Evolutionary conservation across 495 filamentous ascomycete species (phyloP), one percentile per base, ranked within the genome.

Genomic region (Penicillium longicatenatum): DNA sequence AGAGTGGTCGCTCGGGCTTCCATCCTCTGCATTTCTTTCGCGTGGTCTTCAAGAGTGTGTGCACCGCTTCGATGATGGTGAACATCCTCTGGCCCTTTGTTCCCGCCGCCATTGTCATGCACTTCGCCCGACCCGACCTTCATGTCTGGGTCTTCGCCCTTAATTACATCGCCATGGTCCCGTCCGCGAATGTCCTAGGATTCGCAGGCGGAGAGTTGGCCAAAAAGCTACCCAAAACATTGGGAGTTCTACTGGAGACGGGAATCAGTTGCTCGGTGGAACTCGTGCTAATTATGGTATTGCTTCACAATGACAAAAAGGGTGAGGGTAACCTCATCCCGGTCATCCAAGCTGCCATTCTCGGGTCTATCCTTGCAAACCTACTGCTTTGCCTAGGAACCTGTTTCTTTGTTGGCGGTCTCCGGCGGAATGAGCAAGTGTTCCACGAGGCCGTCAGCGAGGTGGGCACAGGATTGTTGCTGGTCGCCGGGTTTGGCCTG

Each of bases 191-290:
- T 62, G 70, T 96, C 49, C 80, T 96, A 26, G 91, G 91, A 0
- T 97, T 97, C 66, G 88, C 89, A 6, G 89, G 90, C 6, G 85
- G 90, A 62, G 89, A 95, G 67, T 71, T 96, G 57, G 87, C 89
- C 1, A 80, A 88, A 58, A 94, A 94, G 69, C 66, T 95, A 29
- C 87, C 88, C 17, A 89, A 89, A 64, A 89, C 93, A 20, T 60
- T 88, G 26, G 91, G 91, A 54, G 81, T 96, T 17, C 70, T 97
- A 48, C 60, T 89, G 10, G 91, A 96, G 68, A 92, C 86, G 0
- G 88, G 88, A 20, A 71, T 93, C 19, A 89, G 88, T 9, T 87
- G 89, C 10, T 70, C 91, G 5, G 91, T 95, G 46, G 91, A 96
- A 62, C 85, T 95, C 44, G 82, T 95, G 48, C 78, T 96, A 21